A percentile compares a stretch with the other conserved stretches of the same genome.
phyloP scores from a whole-genome alignment of 129 eudicot genomes.

The Rutidosis leptorrhynchoides region DNA sequence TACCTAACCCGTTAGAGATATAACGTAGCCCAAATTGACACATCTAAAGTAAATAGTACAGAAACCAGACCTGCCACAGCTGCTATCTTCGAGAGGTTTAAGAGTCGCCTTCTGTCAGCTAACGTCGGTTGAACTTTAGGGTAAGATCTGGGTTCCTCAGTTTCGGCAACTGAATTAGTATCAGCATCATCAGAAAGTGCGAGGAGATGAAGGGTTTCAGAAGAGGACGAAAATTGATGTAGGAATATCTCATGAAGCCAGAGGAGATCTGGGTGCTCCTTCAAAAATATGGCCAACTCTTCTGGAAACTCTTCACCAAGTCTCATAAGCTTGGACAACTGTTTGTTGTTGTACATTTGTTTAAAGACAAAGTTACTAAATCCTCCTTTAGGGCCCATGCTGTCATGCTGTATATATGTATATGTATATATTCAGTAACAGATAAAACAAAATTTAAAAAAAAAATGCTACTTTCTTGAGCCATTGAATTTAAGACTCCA shows the following conservation, averaged over 20 bases:
- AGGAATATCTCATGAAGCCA: constrained; percentile 94
- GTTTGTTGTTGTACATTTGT: constrained; percentile 62
- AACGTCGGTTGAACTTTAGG: constrained; percentile 38
- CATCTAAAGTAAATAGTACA: not conserved
- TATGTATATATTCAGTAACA: constrained; percentile 16
- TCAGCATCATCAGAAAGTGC: constrained; percentile 59
- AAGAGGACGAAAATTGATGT: constrained; percentile 70
- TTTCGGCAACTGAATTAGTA: constrained; percentile 39
- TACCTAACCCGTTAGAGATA: not conserved
- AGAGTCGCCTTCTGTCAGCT: constrained; percentile 56
- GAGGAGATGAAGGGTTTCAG: constrained; percentile 68
- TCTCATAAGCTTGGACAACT: constrained; percentile 78
- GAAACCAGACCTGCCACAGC: constrained; percentile 70
- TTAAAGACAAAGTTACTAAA: constrained; percentile 78
- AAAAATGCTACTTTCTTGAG: not conserved
- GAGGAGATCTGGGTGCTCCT: constrained; percentile 70
- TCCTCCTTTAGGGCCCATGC: constrained; percentile 95
- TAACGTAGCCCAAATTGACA: not conserved
- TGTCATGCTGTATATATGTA: constrained; percentile 62
- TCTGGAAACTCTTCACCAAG: constrained; percentile 92
- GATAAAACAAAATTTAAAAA: not conserved
- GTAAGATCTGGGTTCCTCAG: constrained; percentile 34
- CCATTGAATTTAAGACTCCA: not conserved
- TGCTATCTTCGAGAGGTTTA: constrained; percentile 82
- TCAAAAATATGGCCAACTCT: constrained; percentile 62